Percentiles rank a stretch among this genome's conserved stretches.
These are phyloP conservation scores for Arthrobotrys sphaeroides DNA, from an alignment of 2,329 filamentous ascomycete species.

Conservation along the genomic window DNA sequence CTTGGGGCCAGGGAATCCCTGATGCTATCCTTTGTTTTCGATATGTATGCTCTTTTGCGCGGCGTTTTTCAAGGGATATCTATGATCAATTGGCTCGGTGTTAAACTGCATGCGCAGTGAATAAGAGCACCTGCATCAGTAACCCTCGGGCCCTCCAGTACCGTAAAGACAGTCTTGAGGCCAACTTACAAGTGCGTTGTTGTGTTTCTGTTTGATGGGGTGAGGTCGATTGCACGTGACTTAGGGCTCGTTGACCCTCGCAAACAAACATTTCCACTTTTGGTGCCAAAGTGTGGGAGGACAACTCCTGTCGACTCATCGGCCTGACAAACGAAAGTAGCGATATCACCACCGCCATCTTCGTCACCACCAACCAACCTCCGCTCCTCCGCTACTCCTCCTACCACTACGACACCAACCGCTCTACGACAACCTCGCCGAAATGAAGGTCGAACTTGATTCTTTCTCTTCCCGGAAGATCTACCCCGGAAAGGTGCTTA, in stretches of 20 bases:
- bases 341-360: constrained; percentile 23
- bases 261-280: constrained; percentile 40
- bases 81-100: too few relatives aligned
- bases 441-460: constrained; percentile 58
- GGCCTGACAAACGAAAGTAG: background rate
- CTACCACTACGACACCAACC: constrained; percentile 16
- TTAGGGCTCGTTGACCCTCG: constrained; percentile 48
- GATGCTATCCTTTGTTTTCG: background rate
- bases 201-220: constrained; percentile 12
- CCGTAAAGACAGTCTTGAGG: background rate
- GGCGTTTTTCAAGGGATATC: background rate
- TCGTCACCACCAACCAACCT: constrained; percentile 23
- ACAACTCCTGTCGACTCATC: constrained; percentile 27
- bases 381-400: background rate
- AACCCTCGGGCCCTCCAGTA: background rate
- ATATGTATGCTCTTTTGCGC: background rate
- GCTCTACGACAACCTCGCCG: constrained; percentile 9
- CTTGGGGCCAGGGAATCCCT: too few relatives aligned
- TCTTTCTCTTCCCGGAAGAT: constrained; percentile 56
- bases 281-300: constrained; percentile 6
- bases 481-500: constrained; percentile 54
- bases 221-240: constrained; percentile 26
- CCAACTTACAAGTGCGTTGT: too few relatives aligned
- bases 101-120: too few relatives aligned
- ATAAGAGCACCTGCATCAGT: too few relatives aligned